Evolutionary conservation across 2,329 filamentous ascomycete genomes (phyloP).

Genomic region (Aspergillus ruber): DNA sequence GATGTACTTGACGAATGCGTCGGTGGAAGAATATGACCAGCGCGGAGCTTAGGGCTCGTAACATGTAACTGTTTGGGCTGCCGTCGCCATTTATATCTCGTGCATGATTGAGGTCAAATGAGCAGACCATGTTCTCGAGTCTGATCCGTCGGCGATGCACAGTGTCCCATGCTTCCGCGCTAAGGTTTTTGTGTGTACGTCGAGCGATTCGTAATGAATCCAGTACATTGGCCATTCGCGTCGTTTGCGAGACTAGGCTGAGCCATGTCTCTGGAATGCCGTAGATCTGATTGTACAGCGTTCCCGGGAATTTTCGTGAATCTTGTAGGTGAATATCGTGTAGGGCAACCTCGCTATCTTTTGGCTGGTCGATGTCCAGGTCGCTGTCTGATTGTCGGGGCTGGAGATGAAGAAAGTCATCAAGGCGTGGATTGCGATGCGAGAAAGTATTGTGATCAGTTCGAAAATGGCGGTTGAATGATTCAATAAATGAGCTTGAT

Average conservation of each 20-base stretch:
- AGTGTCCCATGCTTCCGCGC: constrained; percentile 20
- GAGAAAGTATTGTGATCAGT: not conserved
- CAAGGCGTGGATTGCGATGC: constrained; percentile 25
- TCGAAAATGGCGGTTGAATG: constrained; percentile 8
- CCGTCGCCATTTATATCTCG: not conserved
- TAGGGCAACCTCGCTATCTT: constrained; percentile 25
- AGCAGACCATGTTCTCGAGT: constrained; percentile 30
- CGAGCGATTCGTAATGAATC: constrained; percentile 20
- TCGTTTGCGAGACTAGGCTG: constrained; percentile 40
- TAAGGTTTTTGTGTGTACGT: constrained; percentile 3
- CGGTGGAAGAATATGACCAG: constrained; percentile 40
- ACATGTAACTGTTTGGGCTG: constrained; percentile 18
- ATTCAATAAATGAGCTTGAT: constrained; percentile 16
- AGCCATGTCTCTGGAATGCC: constrained; percentile 41
- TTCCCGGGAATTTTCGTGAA: constrained; percentile 25
- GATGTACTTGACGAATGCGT: constrained; percentile 34
- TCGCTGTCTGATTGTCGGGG: constrained; percentile 29
- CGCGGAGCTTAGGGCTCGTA: constrained; percentile 34
- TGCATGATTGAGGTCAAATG: constrained; percentile 15
- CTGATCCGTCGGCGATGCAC: constrained; percentile 22
- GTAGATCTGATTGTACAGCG: constrained; percentile 37
- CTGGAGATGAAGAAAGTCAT: constrained; percentile 36
- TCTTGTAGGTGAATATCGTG: constrained; percentile 38
- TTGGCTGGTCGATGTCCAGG: constrained; percentile 33
- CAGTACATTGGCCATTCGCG: constrained; percentile 35